Evolutionary conservation across 2,329 filamentous ascomycete species (phyloP), one percentile per base, ranked within the genome.

Genomic region (Lecanicillium sp.): DNA sequence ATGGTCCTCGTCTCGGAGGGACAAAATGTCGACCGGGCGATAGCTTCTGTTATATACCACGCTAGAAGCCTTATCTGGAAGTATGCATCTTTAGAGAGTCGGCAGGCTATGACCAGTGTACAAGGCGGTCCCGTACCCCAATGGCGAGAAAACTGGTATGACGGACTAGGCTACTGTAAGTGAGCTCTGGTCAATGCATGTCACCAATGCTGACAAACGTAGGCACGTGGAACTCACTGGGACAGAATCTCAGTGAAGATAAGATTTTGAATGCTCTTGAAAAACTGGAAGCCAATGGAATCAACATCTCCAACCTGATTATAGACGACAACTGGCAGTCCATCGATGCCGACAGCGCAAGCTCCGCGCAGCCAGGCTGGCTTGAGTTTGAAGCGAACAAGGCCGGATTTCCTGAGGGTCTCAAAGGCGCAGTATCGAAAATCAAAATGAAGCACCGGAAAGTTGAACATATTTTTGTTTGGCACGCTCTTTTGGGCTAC

Each of bases 291-390:
- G 71, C 81, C 24, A 77, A 86, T 48, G 78, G 83, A 1, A 87
- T 98, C 59, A 82, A 85, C 35, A 76, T 97, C 38, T 84, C 82
- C 0, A 95, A 83, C 58, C 73, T 98, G 2, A 95, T 97, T 52
- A 95, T 98, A 53, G 93, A 98, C 57, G 93, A 98, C 61, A 95
- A 94, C 58, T 98, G 93, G 93, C 90, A 95, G 65, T 80, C 84
- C 8, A 75, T 95, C 39, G 80, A 78, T 54, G 56, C 19, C 4
- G 3, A 12, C 4, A 67, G 73, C 24, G 56, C 61, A 20, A 73
- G 73, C 0, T 60, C 71, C 4, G 70, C 72, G 15, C 75, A 78
- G 42, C 67, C 77, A 49, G 77, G 83, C 21, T 95, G 87, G 89
- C 78, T 79, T 9, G 79, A 84, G 7, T 97, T 98, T 54, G 90